Percentiles rank a stretch among this genome's conserved stretches.
These are phyloP conservation scores for Penicillium psychrofluorescens DNA, from an alignment of 495 filamentous ascomycete genomes.

Conservation along the genomic window DNA sequence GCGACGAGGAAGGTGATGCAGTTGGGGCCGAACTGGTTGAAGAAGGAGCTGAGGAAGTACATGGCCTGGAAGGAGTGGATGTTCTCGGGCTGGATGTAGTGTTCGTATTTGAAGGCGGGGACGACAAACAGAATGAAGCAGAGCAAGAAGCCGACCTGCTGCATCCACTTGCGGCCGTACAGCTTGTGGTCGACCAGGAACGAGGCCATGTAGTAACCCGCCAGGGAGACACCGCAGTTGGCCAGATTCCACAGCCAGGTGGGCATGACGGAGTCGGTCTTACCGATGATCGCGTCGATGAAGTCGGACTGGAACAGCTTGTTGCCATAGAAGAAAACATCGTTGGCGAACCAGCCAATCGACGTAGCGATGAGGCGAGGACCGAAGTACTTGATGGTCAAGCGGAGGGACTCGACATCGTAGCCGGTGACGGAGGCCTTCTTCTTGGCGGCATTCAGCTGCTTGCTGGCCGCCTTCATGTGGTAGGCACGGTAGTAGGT, in stretches of 20 bases:
- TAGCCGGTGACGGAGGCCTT: conserved; percentile 82
- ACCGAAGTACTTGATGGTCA: conserved; percentile 73
- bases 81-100: conserved; percentile 58
- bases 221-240: conserved; percentile 76
- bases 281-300: conserved; percentile 62
- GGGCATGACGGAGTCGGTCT: conserved; percentile 60
- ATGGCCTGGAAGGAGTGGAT: conserved; percentile 83
- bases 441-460: conserved; percentile 70
- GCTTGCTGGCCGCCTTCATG: conserved; percentile 71
- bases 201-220: conserved; percentile 75
- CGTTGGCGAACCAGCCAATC: conserved; percentile 82
- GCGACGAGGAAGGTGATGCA: conserved; percentile 86
- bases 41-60: conserved; percentile 88
- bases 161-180: conserved; percentile 88
- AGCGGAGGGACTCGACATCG: conserved; percentile 67
- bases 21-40: conserved; percentile 96
- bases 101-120: conserved; percentile 75
- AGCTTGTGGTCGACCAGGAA: conserved; percentile 86
- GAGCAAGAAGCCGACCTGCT: conserved; percentile 79
- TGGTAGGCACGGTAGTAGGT: conserved; percentile 85
- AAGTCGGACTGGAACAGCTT: conserved; percentile 91
- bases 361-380: conserved; percentile 78
- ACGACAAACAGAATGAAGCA: conserved; percentile 82
- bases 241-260: conserved; percentile 84
- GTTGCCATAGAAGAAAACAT: conserved; percentile 97